Conservation (phyloP, 2,329 filamentous ascomycete species). For the Hymenoscyphus repandus region DNA sequence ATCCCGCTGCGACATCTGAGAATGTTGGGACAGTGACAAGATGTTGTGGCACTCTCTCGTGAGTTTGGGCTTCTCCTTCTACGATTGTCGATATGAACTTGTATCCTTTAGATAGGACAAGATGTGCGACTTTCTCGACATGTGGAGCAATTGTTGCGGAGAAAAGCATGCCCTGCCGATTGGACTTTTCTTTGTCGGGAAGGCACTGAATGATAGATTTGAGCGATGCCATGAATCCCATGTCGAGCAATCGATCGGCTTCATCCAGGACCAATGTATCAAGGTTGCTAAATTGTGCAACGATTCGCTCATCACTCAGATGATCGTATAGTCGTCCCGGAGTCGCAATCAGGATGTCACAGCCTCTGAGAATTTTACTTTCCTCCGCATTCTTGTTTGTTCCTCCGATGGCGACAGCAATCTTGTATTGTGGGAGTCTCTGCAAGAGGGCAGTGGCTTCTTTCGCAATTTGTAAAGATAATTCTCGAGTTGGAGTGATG, state of each 20-base stretch:
- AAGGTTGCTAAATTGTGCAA: constrained; percentile 50
- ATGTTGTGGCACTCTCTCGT: constrained; percentile 77
- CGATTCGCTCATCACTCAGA: constrained; percentile 50
- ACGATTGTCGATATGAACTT: constrained; percentile 86
- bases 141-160: constrained; percentile 86
- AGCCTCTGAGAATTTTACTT: constrained; percentile 64
- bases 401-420: constrained; percentile 83
- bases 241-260: constrained; percentile 97
- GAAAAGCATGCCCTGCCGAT: constrained; percentile 89
- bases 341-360: constrained; percentile 85
- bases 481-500: constrained; percentile 74
- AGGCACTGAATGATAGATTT: constrained; percentile 55
- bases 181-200: constrained; percentile 55
- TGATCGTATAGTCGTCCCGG: constrained; percentile 81
- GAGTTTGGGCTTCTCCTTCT: constrained; percentile 77
- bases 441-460: constrained; percentile 54
- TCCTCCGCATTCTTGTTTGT: constrained; percentile 72
- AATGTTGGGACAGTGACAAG: constrained; percentile 62
- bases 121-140: constrained; percentile 73
- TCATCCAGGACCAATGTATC: constrained; percentile 93
- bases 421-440: constrained; percentile 35
- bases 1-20: constrained; percentile 69
- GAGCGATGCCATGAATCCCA: constrained; percentile 70
- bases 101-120: constrained; percentile 74
- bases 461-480: constrained; percentile 73